phyloP scores from a whole-genome alignment of 2,329 filamentous ascomycete species.

The Sporothrix brasiliensis region DNA sequence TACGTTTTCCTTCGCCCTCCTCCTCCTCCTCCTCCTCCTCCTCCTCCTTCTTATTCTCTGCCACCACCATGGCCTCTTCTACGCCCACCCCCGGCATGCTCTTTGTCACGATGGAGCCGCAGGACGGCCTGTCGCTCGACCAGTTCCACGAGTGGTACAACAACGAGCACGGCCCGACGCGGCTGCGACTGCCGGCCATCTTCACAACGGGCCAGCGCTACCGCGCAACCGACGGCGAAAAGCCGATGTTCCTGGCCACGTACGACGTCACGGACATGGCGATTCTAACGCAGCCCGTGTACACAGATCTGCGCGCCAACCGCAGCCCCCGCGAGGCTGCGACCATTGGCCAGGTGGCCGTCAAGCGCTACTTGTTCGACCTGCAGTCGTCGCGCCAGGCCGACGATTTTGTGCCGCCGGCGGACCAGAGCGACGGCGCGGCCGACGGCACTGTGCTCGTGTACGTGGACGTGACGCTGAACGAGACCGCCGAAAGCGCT shows the following conservation, averaged over 20 bases:
- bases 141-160: slow-evolving; percentile 94
- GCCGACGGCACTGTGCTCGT: slow-evolving; percentile 64
- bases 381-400: slow-evolving; percentile 60
- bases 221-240: slow-evolving; percentile 62
- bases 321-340: slow-evolving; percentile 57
- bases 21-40: neutral
- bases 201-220: slow-evolving; percentile 79
- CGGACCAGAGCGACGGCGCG: slow-evolving; percentile 61
- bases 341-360: slow-evolving; percentile 61
- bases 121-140: slow-evolving; percentile 62
- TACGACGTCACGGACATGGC: slow-evolving; percentile 81
- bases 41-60: neutral
- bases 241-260: slow-evolving; percentile 71
- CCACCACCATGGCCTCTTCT: neutral
- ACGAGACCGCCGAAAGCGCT: slow-evolving; percentile 49
- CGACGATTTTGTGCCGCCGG: slow-evolving; percentile 60
- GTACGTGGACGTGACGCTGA: slow-evolving; percentile 60
- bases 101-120: slow-evolving; percentile 84
- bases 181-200: slow-evolving; percentile 74
- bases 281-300: slow-evolving; percentile 69
- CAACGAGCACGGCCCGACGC: slow-evolving; percentile 84
- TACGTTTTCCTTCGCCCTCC: neutral
- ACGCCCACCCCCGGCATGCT: slow-evolving; percentile 65
- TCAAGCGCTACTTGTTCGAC: slow-evolving; percentile 73
- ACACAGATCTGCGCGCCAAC: slow-evolving; percentile 65